Percentiles rank a stretch among this genome's conserved stretches.
phyloP scores from a whole-genome alignment of 768 basidiomycete species.

The Boletales sp. region DNA sequence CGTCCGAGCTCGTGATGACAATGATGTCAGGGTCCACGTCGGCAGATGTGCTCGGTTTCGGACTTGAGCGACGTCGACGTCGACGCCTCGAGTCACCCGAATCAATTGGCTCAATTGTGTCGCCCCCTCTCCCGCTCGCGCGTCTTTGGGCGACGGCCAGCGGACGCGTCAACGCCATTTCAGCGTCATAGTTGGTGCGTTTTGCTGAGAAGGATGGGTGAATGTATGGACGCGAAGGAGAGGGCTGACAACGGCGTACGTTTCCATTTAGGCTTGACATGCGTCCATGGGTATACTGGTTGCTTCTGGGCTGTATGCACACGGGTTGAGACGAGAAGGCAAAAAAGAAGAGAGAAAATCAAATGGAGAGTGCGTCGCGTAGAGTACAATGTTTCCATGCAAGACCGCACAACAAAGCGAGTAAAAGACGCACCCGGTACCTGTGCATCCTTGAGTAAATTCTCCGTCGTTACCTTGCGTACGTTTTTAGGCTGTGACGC shows the following conservation, averaged over 20 bases:
- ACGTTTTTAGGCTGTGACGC: slow-evolving; percentile 4
- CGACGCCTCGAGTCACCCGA: slow-evolving; percentile 14
- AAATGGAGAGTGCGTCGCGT: too few relatives aligned
- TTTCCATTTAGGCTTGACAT: slow-evolving; percentile 11
- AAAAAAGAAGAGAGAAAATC: not conserved
- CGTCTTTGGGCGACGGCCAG: slow-evolving; percentile 11
- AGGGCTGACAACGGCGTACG: slow-evolving; percentile 4
- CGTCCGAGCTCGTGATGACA: slow-evolving; percentile 26
- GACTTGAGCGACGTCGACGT: slow-evolving; percentile 3
- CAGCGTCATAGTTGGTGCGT: slow-evolving; percentile 7
- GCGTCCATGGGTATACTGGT: slow-evolving; percentile 14
- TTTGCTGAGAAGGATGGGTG: slow-evolving; percentile 3
- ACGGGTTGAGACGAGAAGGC: not conserved
- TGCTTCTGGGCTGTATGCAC: too few relatives aligned
- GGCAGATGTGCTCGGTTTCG: not conserved
- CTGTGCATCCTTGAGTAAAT: slow-evolving; percentile 17
- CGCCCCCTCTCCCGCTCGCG: not conserved
- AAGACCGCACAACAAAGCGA: not conserved
- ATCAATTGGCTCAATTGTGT: slow-evolving; percentile 21
- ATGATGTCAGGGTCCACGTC: slow-evolving; percentile 15
- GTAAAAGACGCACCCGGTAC: slow-evolving; percentile 13
- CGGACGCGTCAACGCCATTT: slow-evolving; percentile 8
- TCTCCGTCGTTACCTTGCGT: slow-evolving; percentile 8
- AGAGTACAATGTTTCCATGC: too few relatives aligned
- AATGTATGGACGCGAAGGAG: not conserved